Evolutionary conservation across 2,329 filamentous ascomycete genomes (phyloP), one percentile per base, ranked within the genome.

Genomic region (Colletotrichum sp.): DNA sequence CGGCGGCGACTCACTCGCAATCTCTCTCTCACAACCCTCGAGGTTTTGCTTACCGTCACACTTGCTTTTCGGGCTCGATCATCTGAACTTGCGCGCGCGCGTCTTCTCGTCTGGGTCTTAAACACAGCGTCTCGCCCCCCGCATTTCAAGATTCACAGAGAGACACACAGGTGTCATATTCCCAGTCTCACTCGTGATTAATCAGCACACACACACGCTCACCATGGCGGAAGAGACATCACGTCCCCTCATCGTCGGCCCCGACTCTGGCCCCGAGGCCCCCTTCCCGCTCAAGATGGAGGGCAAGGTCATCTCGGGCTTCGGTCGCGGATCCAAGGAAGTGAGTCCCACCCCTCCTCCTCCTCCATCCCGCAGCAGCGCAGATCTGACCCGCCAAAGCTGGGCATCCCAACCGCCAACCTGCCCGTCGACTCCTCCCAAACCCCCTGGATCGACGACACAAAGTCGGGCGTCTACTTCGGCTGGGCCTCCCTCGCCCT

Each of bases 351-450:
- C 18, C 36, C 52, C 12, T 12, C 13, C 32, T 5, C n/a, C 32
- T 26, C n/a, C 24, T 8, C 18, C n/a, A 18, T 52, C 44, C n/a
- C 44, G 44, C 44, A 52, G n/a, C 39, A 59, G 34, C 62, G 30
- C 32, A 68, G 73, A 26, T 36, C 64, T 69, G 59, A 75, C 77
- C 32, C 66, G 21, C 15, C 65, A 32, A 77, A 98, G 93, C 95
- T 99, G 83, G 96, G 96, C 80, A 98, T 99, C 83, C 97, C 97
- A 4, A 99, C 97, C 3, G 97, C 97, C 83, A 99, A 99, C 88
- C 92, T 99, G 60, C 92, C 92, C 80, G 94, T 96, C 67, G 93
- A 94, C 84, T 89, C 90, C 70, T 81, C 91, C 80, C 84, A 89
- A 8, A 86, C 89, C 36, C 87, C 90, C 12, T 94, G 92, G 92